Percentiles rank a stretch among this genome's conserved stretches.
Evolutionary conservation across 345 rosid genomes (phyloP).

Genomic region (Stellera chamaejasme): DNA sequence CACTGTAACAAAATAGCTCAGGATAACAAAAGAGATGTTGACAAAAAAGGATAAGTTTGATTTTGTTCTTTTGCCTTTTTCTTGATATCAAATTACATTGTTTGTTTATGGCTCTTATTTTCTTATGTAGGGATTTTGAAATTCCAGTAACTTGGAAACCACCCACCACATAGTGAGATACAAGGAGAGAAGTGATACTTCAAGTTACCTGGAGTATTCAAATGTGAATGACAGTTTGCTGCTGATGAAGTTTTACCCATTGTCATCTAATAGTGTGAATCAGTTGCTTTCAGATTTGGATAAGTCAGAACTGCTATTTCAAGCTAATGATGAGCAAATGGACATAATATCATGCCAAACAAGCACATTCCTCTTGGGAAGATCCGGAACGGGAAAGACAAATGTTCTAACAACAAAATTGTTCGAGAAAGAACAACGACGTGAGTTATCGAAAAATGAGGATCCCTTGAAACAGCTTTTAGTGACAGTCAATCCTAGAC

Average conservation of each 20-base stretch:
- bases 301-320: slow-evolving; percentile 41
- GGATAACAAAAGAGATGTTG: no score
- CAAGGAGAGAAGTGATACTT: slow-evolving; percentile 8
- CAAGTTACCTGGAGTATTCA: slow-evolving; percentile 28
- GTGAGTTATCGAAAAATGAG: slow-evolving; percentile 16
- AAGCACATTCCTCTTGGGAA: slow-evolving; percentile 42
- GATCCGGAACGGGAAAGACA: slow-evolving; percentile 61
- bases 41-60: slow-evolving; percentile 40
- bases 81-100: no score
- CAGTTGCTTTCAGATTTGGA: slow-evolving; percentile 34
- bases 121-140: slow-evolving; percentile 31
- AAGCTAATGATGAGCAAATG: slow-evolving; percentile 33
- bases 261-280: slow-evolving; percentile 24
- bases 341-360: slow-evolving; percentile 28
- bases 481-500: slow-evolving; percentile 42
- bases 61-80: not conserved
- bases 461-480: slow-evolving; percentile 39
- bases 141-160: slow-evolving; percentile 34
- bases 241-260: slow-evolving; percentile 46
- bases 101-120: not conserved
- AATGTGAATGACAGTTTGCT: slow-evolving; percentile 42
- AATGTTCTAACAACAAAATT: slow-evolving; percentile 42
- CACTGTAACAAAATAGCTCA: slow-evolving; percentile 34
- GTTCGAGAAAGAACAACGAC: slow-evolving; percentile 26
- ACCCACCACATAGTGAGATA: slow-evolving; percentile 19